Evolutionary conservation across 345 rosid genomes (phyloP), one percentile per base, ranked within the genome.

Genomic region (Brassica nigra): DNA sequence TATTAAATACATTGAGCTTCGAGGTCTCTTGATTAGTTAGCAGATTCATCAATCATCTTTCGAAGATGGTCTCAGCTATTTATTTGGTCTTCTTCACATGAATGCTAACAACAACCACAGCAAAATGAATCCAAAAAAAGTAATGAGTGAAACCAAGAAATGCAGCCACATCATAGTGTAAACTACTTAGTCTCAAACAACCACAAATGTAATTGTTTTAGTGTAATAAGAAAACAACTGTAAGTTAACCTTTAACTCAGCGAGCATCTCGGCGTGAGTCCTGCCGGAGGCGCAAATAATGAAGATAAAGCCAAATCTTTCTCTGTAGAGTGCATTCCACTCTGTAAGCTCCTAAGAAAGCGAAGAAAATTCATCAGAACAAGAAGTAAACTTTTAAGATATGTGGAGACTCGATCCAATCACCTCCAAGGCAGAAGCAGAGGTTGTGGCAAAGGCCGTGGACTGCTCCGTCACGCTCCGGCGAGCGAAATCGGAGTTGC

Each of bases 401-500:
- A 66, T 18, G 57, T 29, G 52, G 27, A 76, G 70, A 71, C 66
- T 15, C 15, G 1, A 47, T 47, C 34, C 27, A 61, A 66, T 68
- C 70, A 90, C 98, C 93, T 87, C 86, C 69, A 86, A 86, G 80
- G 81, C 86, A 75, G 92, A 84, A 85, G 57, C 76, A 68, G 94
- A 85, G 66, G 97, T 90, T 73, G 98, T 87, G 36, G 98, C 90
- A 33, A 92, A 75, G 75, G 98, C 99, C 12, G 90, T 87, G 14
- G 99, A 87, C 79, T 95, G 97, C 84, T 95, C 99, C 71, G 90
- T 87, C 63, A 83, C 87, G 69, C 97, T 91, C 89, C 89, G 85
- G 76, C 92, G 86, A 83, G 90, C 87, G 79, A 86, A 73, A 76
- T 87, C 65, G 2, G 87, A 57, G 44, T 66, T 76, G 8, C 66